Evolutionary conservation across 1,284 basidiomycete species (phyloP), one percentile per base, ranked within the genome.

Genomic region (Naganishia liquefaciens): DNA sequence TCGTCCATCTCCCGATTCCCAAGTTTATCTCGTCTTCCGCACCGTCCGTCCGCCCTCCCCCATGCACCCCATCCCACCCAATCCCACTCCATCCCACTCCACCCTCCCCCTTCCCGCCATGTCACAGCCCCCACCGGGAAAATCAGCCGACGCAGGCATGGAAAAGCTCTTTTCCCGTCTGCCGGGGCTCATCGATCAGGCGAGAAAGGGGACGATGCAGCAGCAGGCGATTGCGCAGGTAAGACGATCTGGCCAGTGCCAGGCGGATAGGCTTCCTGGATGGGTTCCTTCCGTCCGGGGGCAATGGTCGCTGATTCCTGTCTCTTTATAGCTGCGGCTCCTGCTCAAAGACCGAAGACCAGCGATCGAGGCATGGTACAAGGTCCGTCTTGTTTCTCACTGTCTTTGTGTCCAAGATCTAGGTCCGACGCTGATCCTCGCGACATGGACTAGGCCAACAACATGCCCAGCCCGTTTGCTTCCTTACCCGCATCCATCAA

Each of bases 191-290:
- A 60, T 60, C 6, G 57, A 60, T 2, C 57, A 60, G 44, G 57
- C 57, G 21, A 60, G 57, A 50, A 60, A 60, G 57, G 57, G 57
- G 2, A 60, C 46, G 23, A 50, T 60, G 57, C 46, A 50, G 30
- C 46, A 46, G 13, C 57, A 60, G 57, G 57, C 57, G 30, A 60
- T 39, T 9, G 21, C 17, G n/a, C 57, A 60, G 46, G 57, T 47
- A 11, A 10, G n/a, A n/a, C n/a, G n/a, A n/a, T n/a, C n/a, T n/a
- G n/a, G n/a, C n/a, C n/a, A n/a, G n/a, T n/a, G n/a, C n/a, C n/a
- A n/a, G n/a, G n/a, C n/a, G n/a, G n/a, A n/a, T n/a, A n/a, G n/a
- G n/a, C n/a, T n/a, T n/a, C n/a, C n/a, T n/a, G n/a, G n/a, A n/a
- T n/a, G n/a, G n/a, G n/a, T n/a, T n/a, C n/a, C n/a, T n/a, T n/a